phyloP scores from a whole-genome alignment of 495 filamentous ascomycete species.

The Podospora australis region DNA sequence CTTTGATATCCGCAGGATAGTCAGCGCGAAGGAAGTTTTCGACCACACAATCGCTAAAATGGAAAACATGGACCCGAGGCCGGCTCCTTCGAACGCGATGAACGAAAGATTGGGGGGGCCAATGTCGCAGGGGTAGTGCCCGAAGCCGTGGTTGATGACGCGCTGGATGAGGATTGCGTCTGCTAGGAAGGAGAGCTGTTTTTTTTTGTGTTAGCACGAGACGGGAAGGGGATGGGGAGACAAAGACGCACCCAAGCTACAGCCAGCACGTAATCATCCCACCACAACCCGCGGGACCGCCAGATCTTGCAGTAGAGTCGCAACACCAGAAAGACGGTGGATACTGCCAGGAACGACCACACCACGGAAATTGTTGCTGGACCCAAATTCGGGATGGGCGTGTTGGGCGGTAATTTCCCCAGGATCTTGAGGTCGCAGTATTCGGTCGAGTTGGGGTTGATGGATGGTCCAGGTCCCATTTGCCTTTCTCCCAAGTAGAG shows the following conservation, averaged over 20 bases:
- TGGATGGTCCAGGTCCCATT: too few species aligned
- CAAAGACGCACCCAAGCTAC: conserved; percentile 17
- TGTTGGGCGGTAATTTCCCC: not conserved
- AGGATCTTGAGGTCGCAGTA: conserved; percentile 1
- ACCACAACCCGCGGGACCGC: conserved; percentile 21
- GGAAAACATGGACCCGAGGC: conserved; percentile 14
- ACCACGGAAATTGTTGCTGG: conserved; percentile 1
- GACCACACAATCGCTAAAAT: conserved; percentile 21
- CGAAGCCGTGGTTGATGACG: conserved; percentile 20
- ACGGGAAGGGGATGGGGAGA: conserved; percentile 3
- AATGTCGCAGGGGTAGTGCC: conserved; percentile 27
- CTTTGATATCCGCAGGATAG: conserved; percentile 20
- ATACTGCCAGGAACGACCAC: conserved; percentile 16
- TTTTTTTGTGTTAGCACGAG: too few species aligned
- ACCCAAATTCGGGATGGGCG: conserved; percentile 6
- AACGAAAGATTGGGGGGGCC: not conserved
- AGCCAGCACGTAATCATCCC: conserved; percentile 25
- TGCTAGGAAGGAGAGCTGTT: conserved; percentile 4
- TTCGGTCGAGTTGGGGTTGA: conserved; percentile 1
- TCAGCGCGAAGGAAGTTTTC: conserved; percentile 29
- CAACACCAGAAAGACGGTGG: conserved; percentile 18
- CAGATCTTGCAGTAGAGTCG: conserved; percentile 26
- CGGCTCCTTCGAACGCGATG: conserved; percentile 13
- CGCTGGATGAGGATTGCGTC: conserved; percentile 1
- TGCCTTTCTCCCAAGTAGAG: too few species aligned